Base-by-base conservation (phyloP, 2,329 filamentous ascomycete species). In the Penicillium decumbens region DNA sequence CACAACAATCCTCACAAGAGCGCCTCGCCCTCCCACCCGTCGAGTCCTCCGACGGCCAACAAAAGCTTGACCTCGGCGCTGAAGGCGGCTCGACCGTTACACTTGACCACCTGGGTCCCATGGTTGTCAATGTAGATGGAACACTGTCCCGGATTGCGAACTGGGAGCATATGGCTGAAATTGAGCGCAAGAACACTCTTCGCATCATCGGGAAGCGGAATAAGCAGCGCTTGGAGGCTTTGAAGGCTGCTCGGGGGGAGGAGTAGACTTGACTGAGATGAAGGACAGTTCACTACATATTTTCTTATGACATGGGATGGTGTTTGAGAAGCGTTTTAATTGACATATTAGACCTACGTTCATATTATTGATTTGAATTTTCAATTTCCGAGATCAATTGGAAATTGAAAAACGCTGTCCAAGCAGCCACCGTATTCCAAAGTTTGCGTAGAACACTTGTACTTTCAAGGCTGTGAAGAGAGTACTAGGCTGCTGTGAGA, bases 61-160 rank as follows among this genome's bases (percentile, higher is more conserved):
- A 89, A 2, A 41, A 60, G 40, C 87, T 93, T 64, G 92, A 97
- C 65, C 70, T 80, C 25, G 63, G 64, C 37, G 54, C 56, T 7
- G 59, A 60, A 6, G 64, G 61, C 25, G 63, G 64, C 8, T 62
- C 70, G 12, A 65, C 65, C 1, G 75, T 87, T 38, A 80, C 77
- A 43, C 77, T 90, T 7, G 84, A 88, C 62, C 77, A 81, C 53
- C 72, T 90, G 23, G 87, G 87, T 0, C 87, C 87, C 1, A 75
- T 90, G 60, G 85, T 91, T 1, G 82, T 90, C 47, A 87, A 89
- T 66, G 73, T 76, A 53, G 84, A 91, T 67, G 87, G 87, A 18
- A 83, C 83, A 7, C 68, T 89, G 58, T 83, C 82, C 49, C 78
- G 86, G 29, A 87, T 91, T 59, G 71, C 77, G 30, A 90, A 91